Base-by-base conservation (phyloP, 257 asterid species). In the Oldenlandia corymbosa region DNA sequence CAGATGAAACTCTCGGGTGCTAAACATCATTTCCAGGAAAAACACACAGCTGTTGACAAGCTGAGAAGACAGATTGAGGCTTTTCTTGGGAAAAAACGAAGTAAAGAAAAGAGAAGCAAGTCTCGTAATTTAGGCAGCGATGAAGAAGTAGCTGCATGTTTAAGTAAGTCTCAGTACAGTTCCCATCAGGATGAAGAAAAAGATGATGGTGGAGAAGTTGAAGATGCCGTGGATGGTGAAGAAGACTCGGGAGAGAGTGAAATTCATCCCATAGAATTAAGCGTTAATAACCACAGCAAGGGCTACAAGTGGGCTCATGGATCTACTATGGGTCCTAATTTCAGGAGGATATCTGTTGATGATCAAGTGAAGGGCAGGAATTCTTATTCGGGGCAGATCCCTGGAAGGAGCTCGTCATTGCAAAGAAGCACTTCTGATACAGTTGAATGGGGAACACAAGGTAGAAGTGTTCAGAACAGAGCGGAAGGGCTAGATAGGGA, bases 1-100 rank as follows among this genome's bases (percentile, higher is more conserved):
- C 88, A 78, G 52, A 64, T 75, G 83, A 86, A 87, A 70, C 73
- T 73, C 1, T 78, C 78, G 0, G 88, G 80, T 60, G 82, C 90
- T 43, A 91, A 74, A 36, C 85, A 75, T 70, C 90, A 79, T 5
- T 77, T 68, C 45, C 90, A 83, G 77, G 92, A 79, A 73, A 86
- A 88, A 56, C 79, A 79, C 69, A 75, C 87, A 7, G 88, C 94
- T 42, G 75, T 83, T 51, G 75, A 76, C 70, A 91, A 86, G 85
- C 76, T 91, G 60, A 76, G 88, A 78, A 88, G 78, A 68, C 98
- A 91, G 26, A 82, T 88, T 7, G 95, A 86, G 70, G 81, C 71
- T 41, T 88, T 88, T 75, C 85, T 88, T 2, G 81, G 87, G n/a
- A 39, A 78, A 17, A 88, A 85, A 64, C 65, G 72, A 39, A 79